A percentile compares a stretch with the other conserved stretches of the same genome.
phyloP scores from a whole-genome alignment of 2,329 filamentous ascomycete genomes.

The Scleromitrula shiraiana region DNA sequence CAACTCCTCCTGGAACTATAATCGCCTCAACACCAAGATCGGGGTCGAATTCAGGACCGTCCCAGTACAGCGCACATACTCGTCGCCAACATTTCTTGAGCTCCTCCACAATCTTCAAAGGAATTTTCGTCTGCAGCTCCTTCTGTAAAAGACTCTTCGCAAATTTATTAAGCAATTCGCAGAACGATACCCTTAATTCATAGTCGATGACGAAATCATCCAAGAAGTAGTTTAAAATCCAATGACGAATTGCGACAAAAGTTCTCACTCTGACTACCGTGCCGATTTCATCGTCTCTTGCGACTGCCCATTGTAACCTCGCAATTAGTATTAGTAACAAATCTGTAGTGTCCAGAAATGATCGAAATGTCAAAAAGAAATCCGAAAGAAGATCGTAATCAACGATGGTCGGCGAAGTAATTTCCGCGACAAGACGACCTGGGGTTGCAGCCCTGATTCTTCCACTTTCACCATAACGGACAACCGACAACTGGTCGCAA shows the following conservation, averaged over 20 bases:
- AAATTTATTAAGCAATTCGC: conserved; percentile 66
- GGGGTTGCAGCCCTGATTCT: conserved; percentile 86
- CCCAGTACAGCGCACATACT: conserved; percentile 86
- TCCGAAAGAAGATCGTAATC: conserved; percentile 96
- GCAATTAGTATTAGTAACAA: conserved; percentile 79
- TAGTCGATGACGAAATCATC: conserved; percentile 84
- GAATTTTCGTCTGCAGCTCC: conserved; percentile 40
- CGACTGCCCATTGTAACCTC: conserved; percentile 78
- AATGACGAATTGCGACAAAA: conserved; percentile 91
- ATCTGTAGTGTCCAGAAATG: conserved; percentile 70
- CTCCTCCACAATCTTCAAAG: conserved; percentile 81
- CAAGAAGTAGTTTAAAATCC: conserved; percentile 95
- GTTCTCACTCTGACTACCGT: conserved; percentile 92
- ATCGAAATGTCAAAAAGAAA: conserved; percentile 92
- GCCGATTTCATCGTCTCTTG: conserved; percentile 71
- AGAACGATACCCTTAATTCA: conserved; percentile 68
- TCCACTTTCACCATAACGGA: conserved; percentile 68
- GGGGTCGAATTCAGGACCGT: conserved; percentile 57
- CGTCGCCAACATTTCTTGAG: conserved; percentile 96
- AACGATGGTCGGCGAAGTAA: conserved; percentile 90
- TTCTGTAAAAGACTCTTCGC: conserved; percentile 46
- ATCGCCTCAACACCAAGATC: conserved; percentile 55
- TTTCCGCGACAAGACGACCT: conserved; percentile 85
- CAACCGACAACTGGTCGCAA: conserved; percentile 72
- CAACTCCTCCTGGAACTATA: conserved; percentile 68